Evolutionary conservation across 1,139 yeast species (phyloP), one percentile per base, ranked within the genome.

Genomic region (Hansenula sp.): DNA sequence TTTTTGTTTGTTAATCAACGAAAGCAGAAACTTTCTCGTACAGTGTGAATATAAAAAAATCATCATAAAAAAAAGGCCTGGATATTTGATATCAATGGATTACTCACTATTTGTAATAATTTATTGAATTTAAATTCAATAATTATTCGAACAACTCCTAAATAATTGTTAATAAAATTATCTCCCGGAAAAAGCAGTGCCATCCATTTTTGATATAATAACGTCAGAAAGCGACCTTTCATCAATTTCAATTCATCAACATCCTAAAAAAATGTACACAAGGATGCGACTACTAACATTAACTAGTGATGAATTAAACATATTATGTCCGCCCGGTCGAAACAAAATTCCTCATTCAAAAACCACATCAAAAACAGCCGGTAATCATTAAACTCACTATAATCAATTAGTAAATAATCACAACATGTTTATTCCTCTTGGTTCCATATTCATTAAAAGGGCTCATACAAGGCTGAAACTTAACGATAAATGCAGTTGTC

Each of bases 401-500:
- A 28, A 28, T 16, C 13, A 28, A 10, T 21, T 21, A 21, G 24
- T 21, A 21, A 21, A 21, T 21, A 21, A 21, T 14, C n/a, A 14
- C n/a, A 3, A 16, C 3, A 27, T 14, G 12, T 4, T 4, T 7
- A 18, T 11, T 11, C n/a, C n/a, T n/a, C n/a, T n/a, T n/a, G n/a
- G n/a, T n/a, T n/a, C n/a, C n/a, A n/a, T n/a, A n/a, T n/a, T n/a
- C n/a, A n/a, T 6, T 5, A 11, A 4, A 29, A 36, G 42, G 61
- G 82, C 86, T 80, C 87, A 80, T 79, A 79, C 86, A 79, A 79
- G 86, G 86, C 86, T 80, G 86, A 80, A 80, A 80, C 87, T 80
- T 80, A 80, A 79, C 85, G 85, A 79, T 56, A 59, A 62, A 66
- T 75, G 82, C 82, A 61, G 66, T 77, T 79, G 86, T 80, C 86